Conservation (phyloP, 257 asterid genomes). For the Solanum lycopersicoides region DNA sequence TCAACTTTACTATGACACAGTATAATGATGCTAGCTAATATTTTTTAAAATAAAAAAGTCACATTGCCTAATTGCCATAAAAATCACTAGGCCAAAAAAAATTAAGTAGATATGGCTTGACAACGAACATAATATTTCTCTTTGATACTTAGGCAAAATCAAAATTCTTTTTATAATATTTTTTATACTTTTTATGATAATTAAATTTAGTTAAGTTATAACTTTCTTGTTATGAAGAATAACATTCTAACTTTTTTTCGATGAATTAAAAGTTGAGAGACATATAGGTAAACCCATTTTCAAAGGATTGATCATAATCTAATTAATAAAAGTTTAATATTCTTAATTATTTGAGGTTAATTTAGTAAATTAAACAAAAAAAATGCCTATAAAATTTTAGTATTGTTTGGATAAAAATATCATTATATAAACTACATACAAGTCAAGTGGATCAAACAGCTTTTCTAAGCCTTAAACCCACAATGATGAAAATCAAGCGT, state of each 20-base stretch:
- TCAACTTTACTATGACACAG: neutral
- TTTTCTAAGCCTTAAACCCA: too few species aligned
- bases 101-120: neutral
- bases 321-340: neutral
- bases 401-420: neutral
- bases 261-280: neutral
- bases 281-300: neutral
- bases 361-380: neutral
- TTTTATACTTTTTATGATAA: neutral
- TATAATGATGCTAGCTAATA: neutral
- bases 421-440: neutral
- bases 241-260: too few species aligned
- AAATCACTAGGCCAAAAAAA: neutral
- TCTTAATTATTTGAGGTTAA: neutral
- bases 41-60: neutral
- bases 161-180: too few species aligned
- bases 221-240: neutral
- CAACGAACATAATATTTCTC: neutral
- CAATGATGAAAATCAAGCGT: too few species aligned
- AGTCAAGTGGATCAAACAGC: too few species aligned
- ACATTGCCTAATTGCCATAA: neutral
- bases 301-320: neutral
- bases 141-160: neutral
- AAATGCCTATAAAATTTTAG: neutral
- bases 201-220: neutral